Percentiles rank a stretch among this genome's conserved stretches.
These are phyloP conservation scores for Cladosporium halotolerans DNA, from an alignment of 2,329 filamentous ascomycete species.

Conservation along the genomic window DNA sequence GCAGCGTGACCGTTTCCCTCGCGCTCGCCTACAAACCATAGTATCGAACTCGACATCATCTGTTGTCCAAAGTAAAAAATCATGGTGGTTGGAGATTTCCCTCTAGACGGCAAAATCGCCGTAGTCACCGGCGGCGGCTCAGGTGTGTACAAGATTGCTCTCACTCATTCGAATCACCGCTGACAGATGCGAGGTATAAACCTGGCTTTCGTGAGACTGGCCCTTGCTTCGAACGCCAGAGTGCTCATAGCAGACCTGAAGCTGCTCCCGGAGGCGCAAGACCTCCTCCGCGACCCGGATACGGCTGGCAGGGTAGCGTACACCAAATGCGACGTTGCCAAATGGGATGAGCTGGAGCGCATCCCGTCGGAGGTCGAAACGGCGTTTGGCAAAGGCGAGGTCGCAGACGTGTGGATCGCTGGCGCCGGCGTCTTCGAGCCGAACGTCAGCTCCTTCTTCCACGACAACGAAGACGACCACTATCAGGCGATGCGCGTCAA, in stretches of 20 bases:
- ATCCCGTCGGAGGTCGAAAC: conserved; percentile 21
- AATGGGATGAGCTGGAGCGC: conserved; percentile 27
- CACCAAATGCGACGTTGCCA: conserved; percentile 30
- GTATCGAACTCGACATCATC: background rate
- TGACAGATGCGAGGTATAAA: conserved; percentile 18
- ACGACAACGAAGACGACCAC: conserved; percentile 31
- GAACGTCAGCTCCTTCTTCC: conserved; percentile 31
- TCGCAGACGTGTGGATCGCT: conserved; percentile 35
- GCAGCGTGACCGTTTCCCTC: no score
- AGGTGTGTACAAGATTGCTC: background rate
- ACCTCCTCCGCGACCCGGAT: conserved; percentile 18
- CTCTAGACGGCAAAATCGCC: conserved; percentile 19
- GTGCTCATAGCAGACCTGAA: conserved; percentile 33
- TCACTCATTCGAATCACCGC: background rate
- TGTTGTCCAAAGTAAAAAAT: background rate
- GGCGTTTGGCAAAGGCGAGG: conserved; percentile 25
- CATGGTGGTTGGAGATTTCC: conserved; percentile 23
- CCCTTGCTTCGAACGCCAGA: conserved; percentile 19
- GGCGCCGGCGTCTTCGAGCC: conserved; percentile 37
- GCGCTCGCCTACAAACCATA: background rate
- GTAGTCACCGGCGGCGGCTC: conserved; percentile 23
- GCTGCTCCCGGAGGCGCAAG: conserved; percentile 27
- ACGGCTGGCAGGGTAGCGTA: conserved; percentile 20
- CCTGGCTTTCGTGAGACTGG: conserved; percentile 20
- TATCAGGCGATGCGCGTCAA: conserved; percentile 33